Evolutionary conservation across 306 rosid species (phyloP).

Genomic region (Lathyrus oleraceus): DNA sequence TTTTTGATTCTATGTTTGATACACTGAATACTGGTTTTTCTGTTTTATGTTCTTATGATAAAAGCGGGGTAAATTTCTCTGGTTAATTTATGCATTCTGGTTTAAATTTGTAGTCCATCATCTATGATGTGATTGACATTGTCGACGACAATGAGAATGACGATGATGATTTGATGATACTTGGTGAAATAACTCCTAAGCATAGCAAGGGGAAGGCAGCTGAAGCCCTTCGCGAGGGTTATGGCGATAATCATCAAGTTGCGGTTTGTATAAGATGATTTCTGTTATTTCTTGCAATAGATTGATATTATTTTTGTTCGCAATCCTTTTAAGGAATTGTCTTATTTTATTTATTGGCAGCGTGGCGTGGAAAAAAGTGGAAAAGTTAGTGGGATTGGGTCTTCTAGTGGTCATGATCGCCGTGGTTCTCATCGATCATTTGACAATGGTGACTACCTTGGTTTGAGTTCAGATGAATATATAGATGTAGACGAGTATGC

Average conservation of each 20-base stretch:
- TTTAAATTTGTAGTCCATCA: slow-evolving; percentile 1
- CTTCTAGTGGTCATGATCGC: slow-evolving; percentile 47
- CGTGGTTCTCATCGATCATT: too few relatives aligned
- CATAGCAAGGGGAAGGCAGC: slow-evolving; percentile 61
- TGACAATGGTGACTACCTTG: slow-evolving; percentile 42
- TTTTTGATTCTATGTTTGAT: too few relatives aligned
- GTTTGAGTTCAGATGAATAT: slow-evolving; percentile 48
- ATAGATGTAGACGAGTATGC: slow-evolving; percentile 64
- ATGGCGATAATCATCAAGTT: slow-evolving; percentile 38
- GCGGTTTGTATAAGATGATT: slow-evolving; percentile 52
- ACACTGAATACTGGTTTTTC: too few relatives aligned
- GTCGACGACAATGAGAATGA: slow-evolving; percentile 56
- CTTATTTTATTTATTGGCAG: slow-evolving; percentile 34
- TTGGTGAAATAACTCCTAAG: slow-evolving; percentile 47
- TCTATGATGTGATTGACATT: slow-evolving; percentile 65
- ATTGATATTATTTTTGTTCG: slow-evolving; percentile 19
- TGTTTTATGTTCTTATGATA: too few relatives aligned
- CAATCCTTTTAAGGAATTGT: slow-evolving; percentile 43
- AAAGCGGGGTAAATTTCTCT: too few relatives aligned
- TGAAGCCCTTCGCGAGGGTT: slow-evolving; percentile 41
- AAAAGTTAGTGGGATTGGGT: slow-evolving; percentile 45
- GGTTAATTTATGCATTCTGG: too few relatives aligned
- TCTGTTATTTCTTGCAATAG: slow-evolving; percentile 29
- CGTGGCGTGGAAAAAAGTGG: slow-evolving; percentile 41
- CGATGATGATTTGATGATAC: slow-evolving; percentile 46